Conservation (phyloP, 495 filamentous ascomycete species). For the Polyplosphaeria fusca region DNA sequence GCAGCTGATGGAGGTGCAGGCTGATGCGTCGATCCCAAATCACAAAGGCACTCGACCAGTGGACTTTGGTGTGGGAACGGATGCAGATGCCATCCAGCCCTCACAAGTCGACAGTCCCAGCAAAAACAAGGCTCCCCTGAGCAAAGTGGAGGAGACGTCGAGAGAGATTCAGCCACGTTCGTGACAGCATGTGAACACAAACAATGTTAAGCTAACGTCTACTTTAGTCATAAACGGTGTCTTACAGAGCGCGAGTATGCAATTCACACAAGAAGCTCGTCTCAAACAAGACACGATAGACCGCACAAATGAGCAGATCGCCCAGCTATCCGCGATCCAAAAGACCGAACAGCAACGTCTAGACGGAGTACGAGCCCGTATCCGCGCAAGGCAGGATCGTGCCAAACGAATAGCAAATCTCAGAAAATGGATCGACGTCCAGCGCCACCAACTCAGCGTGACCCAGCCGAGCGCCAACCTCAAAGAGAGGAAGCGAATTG, state of each 20-base stretch:
- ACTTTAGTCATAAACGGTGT: constrained; percentile 47
- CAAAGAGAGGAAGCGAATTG: constrained; percentile 40
- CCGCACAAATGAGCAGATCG: constrained; percentile 68
- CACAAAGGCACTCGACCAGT: constrained; percentile 77
- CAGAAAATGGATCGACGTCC: constrained; percentile 51
- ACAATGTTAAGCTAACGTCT: no score
- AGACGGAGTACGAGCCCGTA: constrained; percentile 60
- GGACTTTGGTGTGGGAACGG: constrained; percentile 88
- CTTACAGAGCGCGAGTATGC: constrained; percentile 66
- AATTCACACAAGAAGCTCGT: constrained; percentile 71
- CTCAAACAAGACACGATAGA: constrained; percentile 81
- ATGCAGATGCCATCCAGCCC: constrained; percentile 45
- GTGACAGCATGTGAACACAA: no score
- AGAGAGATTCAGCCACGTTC: constrained; percentile 51
- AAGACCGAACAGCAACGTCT: constrained; percentile 69
- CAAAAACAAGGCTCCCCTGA: constrained; percentile 38
- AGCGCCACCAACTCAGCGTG: constrained; percentile 43
- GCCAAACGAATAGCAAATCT: constrained; percentile 62
- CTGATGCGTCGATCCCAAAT: constrained; percentile 84
- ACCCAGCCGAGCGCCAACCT: constrained; percentile 17
- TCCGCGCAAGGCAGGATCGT: constrained; percentile 56
- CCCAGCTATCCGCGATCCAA: constrained; percentile 72
- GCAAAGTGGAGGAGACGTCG: constrained; percentile 37
- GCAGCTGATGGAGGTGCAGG: constrained; percentile 88
- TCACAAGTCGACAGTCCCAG: constrained; percentile 36